phyloP scores from a whole-genome alignment of 2,329 filamentous ascomycete species.

The Orbilia blumenaviensis region DNA sequence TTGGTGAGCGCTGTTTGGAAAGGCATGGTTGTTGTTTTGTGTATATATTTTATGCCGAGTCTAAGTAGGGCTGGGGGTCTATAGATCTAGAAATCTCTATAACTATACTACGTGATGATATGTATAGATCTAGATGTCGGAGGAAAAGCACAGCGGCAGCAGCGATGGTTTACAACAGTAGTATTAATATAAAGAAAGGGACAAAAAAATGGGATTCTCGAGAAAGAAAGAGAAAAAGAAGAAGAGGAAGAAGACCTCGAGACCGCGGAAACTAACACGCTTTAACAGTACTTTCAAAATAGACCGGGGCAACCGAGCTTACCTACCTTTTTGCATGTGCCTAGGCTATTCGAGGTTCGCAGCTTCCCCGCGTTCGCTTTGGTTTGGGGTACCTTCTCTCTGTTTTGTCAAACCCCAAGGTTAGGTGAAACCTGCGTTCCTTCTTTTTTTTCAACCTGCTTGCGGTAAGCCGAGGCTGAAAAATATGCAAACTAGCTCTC shows the following conservation, averaged over 20 bases:
- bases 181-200: background rate
- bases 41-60: background rate
- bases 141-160: background rate
- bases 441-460: background rate
- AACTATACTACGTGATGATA: no score
- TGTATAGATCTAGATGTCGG: background rate
- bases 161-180: background rate
- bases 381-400: background rate
- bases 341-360: conserved; percentile 11
- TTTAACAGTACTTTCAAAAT: conserved; percentile 11
- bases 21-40: conserved; percentile 27
- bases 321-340: conserved; percentile 45
- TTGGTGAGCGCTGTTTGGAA: conserved; percentile 53
- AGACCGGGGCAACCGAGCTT: conserved; percentile 38
- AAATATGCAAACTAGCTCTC: background rate
- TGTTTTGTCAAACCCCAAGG: background rate
- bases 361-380: conserved; percentile 28
- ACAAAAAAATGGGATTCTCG: conserved; percentile 23
- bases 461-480: conserved; percentile 52
- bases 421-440: background rate
- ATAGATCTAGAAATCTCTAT: no score
- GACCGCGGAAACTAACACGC: no score
- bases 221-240: background rate
- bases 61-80: background rate
- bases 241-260: no score